Base-by-base conservation (phyloP, 2,329 filamentous ascomycete genomes). In the Alternaria atra region DNA sequence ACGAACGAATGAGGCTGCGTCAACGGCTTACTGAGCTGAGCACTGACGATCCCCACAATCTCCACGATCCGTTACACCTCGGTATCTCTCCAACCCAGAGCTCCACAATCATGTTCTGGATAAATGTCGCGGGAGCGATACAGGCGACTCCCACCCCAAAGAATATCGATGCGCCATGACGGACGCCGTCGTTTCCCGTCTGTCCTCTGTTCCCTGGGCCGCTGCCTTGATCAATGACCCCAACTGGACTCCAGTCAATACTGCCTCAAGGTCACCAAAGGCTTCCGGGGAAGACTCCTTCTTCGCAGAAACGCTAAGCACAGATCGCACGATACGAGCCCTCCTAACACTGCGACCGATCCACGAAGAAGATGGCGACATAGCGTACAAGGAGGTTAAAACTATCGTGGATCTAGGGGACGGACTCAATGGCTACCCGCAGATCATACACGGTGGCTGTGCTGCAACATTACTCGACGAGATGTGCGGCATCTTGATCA, bases 381-480 rank as follows among this genome's bases (percentile, higher is more conserved):
- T 68, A 43, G 51, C 55, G n/a, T 77, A 79, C 55, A 65, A 64
- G 25, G 77, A 81, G 66, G 69, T 82, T n/a, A 68, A 64, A 32
- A 77, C 75, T 2, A 70, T 84, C 7, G 66, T 82, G 51, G 75
- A 78, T n/a, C 29, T 89, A 1, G 87, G 85, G 1, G 68, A 78
- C 10, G 83, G 82, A 17, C 65, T 89, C 56, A 85, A 86, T 63
- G 87, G 87, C 2, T 84, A 84, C 65, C 76, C 84, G 2, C 73
- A 79, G 3, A 79, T 86, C 6, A 77, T 81, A 9, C 88, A 90
- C 70, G 87, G 88, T 20, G 88, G 87, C 1, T 82, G 89, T 30
- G 81, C 86, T 6, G 82, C 83, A 8, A 82, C 84, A 0, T 71
- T 90, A n/a, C 72, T 90, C 23, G 87, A 90, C 68, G 87, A 90